A percentile compares a stretch with the other conserved stretches of the same genome.
Evolutionary conservation across 495 filamentous ascomycete genomes (phyloP).

Genomic region (Penicillium psychrofluorescens): DNA sequence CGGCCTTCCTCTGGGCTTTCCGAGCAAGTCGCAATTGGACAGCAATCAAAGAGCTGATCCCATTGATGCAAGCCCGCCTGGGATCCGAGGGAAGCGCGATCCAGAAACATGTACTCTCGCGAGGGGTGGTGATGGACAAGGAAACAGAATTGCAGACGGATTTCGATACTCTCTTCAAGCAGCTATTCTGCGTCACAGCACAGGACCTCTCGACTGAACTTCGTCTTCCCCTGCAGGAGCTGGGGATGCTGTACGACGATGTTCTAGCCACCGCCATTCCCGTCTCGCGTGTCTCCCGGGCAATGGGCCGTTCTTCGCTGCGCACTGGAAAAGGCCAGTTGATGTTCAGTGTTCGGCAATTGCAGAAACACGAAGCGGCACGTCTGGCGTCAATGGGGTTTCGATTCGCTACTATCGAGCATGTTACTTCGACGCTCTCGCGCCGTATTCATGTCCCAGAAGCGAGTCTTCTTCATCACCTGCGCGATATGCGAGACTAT

Average conservation of each 20-base stretch:
- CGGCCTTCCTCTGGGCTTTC: conserved; percentile 83
- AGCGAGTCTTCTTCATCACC: conserved; percentile 41
- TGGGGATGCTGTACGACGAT: conserved; percentile 74
- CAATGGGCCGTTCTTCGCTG: conserved; percentile 27
- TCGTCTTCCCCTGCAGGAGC: conserved; percentile 49
- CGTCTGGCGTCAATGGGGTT: conserved; percentile 66
- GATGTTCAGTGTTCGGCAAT: conserved; percentile 70
- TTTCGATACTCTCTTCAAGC: conserved; percentile 75
- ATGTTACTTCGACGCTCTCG: conserved; percentile 61
- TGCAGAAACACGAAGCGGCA: conserved; percentile 49
- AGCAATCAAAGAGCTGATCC: conserved; percentile 57
- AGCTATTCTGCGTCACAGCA: conserved; percentile 78
- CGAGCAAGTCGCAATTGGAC: conserved; percentile 71
- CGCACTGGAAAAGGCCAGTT: conserved; percentile 60
- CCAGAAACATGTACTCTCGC: conserved; percentile 33
- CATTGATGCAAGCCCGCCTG: conserved; percentile 59
- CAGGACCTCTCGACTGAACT: conserved; percentile 61
- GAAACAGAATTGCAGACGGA: conserved; percentile 41
- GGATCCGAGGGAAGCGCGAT: conserved; percentile 24
- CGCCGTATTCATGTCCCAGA: conserved; percentile 63
- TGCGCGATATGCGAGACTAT: conserved; percentile 27
- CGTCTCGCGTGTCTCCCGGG: conserved; percentile 25
- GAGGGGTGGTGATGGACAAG: conserved; percentile 25
- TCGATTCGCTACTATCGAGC: conserved; percentile 62
- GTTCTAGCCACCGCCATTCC: conserved; percentile 59